Evolutionary conservation across 441 rosid genomes (phyloP).

Genomic region (Mallotus japonicus): DNA sequence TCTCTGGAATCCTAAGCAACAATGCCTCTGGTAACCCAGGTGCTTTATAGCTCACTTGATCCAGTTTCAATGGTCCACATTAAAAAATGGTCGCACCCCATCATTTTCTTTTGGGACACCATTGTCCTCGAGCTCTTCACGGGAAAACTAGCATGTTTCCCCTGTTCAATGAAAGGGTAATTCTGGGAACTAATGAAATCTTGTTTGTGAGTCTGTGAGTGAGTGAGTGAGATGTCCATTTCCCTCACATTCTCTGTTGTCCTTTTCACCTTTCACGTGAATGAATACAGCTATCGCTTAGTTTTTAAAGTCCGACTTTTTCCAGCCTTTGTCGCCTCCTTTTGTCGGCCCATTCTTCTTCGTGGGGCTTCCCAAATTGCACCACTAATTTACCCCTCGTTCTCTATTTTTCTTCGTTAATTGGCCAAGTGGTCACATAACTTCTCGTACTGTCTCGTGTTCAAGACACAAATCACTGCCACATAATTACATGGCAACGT

Average conservation of each 20-base stretch:
- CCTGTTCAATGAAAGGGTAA: slow-evolving; percentile 11
- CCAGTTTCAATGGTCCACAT: not conserved
- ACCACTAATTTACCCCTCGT: no score
- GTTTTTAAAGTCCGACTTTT: slow-evolving; percentile 6
- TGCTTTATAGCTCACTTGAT: slow-evolving; percentile 2
- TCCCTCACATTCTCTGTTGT: slow-evolving; percentile 18
- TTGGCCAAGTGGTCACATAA: not conserved
- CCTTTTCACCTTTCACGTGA: slow-evolving; percentile 28
- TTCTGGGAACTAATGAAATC: slow-evolving; percentile 10
- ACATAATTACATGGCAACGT: not conserved
- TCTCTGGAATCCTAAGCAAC: slow-evolving; percentile 83
- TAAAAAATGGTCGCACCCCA: not conserved
- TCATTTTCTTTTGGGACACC: not conserved
- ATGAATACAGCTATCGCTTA: slow-evolving; percentile 16
- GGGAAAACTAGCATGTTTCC: not conserved
- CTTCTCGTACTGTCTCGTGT: not conserved
- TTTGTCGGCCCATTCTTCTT: not conserved
- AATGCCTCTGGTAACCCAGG: slow-evolving; percentile 83
- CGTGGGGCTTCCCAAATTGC: no score
- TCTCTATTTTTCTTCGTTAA: no score
- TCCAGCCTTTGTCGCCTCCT: not conserved
- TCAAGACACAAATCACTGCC: not conserved
- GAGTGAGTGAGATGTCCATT: slow-evolving; percentile 8
- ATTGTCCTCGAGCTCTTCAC: slow-evolving; percentile 2
- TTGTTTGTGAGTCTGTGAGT: no score